Evolutionary conservation across 257 asterid genomes (phyloP), one percentile per base, ranked within the genome.

Genomic region (Solanum piurae): DNA sequence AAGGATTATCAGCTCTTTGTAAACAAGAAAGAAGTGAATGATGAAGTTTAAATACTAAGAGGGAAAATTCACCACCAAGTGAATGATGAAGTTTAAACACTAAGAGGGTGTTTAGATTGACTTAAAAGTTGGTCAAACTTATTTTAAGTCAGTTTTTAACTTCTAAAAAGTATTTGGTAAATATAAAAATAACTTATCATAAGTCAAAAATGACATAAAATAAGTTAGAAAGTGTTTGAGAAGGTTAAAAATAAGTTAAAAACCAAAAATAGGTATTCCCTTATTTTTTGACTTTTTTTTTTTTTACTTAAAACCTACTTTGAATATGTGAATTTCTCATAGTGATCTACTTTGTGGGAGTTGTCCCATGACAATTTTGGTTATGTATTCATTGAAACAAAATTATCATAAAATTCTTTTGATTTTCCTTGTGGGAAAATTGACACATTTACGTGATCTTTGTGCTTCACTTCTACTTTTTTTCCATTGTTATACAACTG

Each of bases 1-100:
- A 88, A 73, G 93, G 89, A 46, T 91, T 80, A 69, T 90, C 93
- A 8, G 87, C 86, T 13, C 93, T 90, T 89, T 90, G 91, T 21
- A 91, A 44, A 58, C 92, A 89, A 36, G 90, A 91, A 23, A 91
- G 91, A 8, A 91, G 91, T 88, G 91, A 85, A 73, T 91, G 93
- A 13, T 91, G 92, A 72, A 91, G 91, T 74, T 89, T 91, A 36
- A 90, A 90, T 9, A 91, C 86, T 21, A 89, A 33, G 34, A 33
- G 34, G 34, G 34, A 33, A 3, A 33, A 33, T 33, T 4, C 34
- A 33, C 4, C 34, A 33, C 34, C 34, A 33, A 33, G 34, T 33
- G 34, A 33, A 33, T 33, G 34, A 33, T 33, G 34, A 33, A 33
- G 34, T 33, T 33, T 33, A 33, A 33, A 33, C 34, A 7, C 66